Percentiles rank a stretch among this genome's conserved stretches.
These are phyloP conservation scores for Phytophthora syringae DNA, from an alignment of 352 stramenopile genomes.

Conservation along the genomic window DNA sequence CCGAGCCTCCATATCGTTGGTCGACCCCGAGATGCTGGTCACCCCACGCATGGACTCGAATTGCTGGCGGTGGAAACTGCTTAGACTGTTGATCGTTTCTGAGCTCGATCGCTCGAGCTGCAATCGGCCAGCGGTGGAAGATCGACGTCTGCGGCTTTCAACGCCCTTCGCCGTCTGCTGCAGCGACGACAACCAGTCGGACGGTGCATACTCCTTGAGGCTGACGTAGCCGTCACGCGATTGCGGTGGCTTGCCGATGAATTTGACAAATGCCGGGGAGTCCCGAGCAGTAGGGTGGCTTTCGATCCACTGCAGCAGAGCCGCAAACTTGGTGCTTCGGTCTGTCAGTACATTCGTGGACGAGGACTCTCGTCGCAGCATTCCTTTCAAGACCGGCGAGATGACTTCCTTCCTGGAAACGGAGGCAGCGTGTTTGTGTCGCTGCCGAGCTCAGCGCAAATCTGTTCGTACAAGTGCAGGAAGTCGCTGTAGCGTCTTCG, in stretches of 20 bases:
- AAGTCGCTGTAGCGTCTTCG: slow-evolving; percentile 71
- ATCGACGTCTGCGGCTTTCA: slow-evolving; percentile 34
- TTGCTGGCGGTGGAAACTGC: background rate
- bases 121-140: slow-evolving; percentile 19
- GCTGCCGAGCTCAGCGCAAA: slow-evolving; percentile 23
- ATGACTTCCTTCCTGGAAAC: slow-evolving; percentile 61
- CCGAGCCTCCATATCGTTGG: slow-evolving; percentile 2
- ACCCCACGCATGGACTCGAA: slow-evolving; percentile 9
- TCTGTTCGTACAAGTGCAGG: slow-evolving; percentile 51
- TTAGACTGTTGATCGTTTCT: background rate
- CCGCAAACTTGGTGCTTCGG: slow-evolving; percentile 55
- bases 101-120: slow-evolving; percentile 5
- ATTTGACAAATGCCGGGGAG: slow-evolving; percentile 39
- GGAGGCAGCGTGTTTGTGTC: slow-evolving; percentile 25
- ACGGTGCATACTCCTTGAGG: slow-evolving; percentile 68
- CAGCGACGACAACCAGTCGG: slow-evolving; percentile 61
- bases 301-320: slow-evolving; percentile 63
- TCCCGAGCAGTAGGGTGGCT: slow-evolving; percentile 36
- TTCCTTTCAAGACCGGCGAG: slow-evolving; percentile 45
- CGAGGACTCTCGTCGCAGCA: slow-evolving; percentile 50
- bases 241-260: slow-evolving; percentile 65
- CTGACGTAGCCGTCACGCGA: slow-evolving; percentile 64
- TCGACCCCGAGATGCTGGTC: background rate
- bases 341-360: slow-evolving; percentile 50
- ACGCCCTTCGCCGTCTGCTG: slow-evolving; percentile 45